These are phyloP conservation scores for Nitzschia sp. DNA, from an alignment of 108 stramenopile species.

Conservation along the genomic window DNA sequence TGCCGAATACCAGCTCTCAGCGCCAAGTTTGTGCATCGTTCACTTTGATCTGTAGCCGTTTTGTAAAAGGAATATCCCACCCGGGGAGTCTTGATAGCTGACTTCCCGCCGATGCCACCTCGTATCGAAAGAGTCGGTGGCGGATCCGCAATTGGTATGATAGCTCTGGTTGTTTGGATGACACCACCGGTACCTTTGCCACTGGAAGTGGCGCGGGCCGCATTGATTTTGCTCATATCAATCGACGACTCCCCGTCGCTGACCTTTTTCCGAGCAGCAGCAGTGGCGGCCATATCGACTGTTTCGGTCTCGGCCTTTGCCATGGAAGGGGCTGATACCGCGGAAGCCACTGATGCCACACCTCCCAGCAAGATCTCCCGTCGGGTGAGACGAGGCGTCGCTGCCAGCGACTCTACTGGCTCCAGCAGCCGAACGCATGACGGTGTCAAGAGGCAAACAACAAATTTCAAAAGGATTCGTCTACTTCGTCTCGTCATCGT, in stretches of 20 bases:
- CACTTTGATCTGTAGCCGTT: conserved; percentile 55
- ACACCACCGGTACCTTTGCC: background rate
- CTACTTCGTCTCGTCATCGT: too few relatives aligned
- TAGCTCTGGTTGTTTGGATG: background rate
- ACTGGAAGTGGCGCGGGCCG: conserved; percentile 21
- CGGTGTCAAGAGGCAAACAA: too few relatives aligned
- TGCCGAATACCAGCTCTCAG: conserved; percentile 65
- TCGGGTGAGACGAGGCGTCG: background rate
- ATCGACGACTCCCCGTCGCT: conserved; percentile 11
- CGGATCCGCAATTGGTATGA: conserved; percentile 36
- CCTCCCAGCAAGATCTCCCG: background rate
- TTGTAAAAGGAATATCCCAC: conserved; percentile 82
- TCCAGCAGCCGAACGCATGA: too few relatives aligned
- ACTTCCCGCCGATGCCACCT: conserved; percentile 26
- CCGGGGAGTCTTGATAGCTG: conserved; percentile 49
- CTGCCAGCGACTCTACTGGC: conserved; percentile 1
- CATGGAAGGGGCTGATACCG: background rate
- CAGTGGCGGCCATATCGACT: background rate
- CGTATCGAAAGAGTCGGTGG: conserved; percentile 43
- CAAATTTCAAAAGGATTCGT: too few relatives aligned
- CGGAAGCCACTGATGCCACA: background rate
- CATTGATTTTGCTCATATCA: conserved; percentile 41
- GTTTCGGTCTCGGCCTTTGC: background rate
- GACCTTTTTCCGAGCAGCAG: background rate
- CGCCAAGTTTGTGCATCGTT: conserved; percentile 54